A percentile compares a stretch with the other conserved stretches of the same genome.
Evolutionary conservation across 208 protist species (phyloP).

Genomic region (Leishmania tropica): DNA sequence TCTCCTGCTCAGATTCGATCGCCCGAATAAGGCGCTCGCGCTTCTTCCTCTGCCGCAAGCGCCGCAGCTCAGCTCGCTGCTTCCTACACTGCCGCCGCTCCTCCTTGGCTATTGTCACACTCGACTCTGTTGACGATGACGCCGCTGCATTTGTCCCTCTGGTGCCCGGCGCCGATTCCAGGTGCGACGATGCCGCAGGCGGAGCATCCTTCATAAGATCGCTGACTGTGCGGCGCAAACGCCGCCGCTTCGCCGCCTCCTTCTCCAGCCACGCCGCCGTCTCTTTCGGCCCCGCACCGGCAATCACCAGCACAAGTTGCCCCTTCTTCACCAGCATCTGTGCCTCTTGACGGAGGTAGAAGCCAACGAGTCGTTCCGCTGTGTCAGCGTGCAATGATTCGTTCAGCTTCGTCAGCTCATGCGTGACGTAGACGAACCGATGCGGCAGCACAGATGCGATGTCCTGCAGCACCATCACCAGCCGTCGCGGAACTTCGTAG

Average conservation of each 20-base stretch:
- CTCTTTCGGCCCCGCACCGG: slow-evolving; percentile 65
- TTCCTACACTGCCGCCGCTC: slow-evolving; percentile 5
- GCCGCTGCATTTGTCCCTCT: not conserved
- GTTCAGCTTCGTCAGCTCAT: slow-evolving; percentile 92
- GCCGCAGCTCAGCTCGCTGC: slow-evolving; percentile 18
- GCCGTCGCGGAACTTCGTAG: slow-evolving; percentile 86
- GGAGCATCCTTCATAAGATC: slow-evolving; percentile 31
- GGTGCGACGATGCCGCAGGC: not conserved
- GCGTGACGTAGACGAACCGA: slow-evolving; percentile 77
- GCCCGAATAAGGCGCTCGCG: slow-evolving; percentile 53
- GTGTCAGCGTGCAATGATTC: slow-evolving; percentile 88
- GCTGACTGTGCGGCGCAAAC: slow-evolving; percentile 48
- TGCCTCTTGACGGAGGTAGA: slow-evolving; percentile 78
- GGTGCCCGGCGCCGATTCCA: not conserved
- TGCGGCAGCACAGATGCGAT: slow-evolving; percentile 72
- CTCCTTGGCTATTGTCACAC: not conserved
- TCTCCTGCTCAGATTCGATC: slow-evolving; percentile 84
- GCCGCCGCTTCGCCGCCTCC: slow-evolving; percentile 59
- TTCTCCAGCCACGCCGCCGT: slow-evolving; percentile 57
- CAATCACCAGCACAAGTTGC: slow-evolving; percentile 84
- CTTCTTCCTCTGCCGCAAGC: slow-evolving; percentile 28
- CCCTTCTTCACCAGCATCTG: slow-evolving; percentile 75
- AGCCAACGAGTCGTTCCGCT: slow-evolving; percentile 64
- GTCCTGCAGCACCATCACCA: slow-evolving; percentile 82
- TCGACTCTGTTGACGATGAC: not conserved